These are phyloP conservation scores for Ogataea hybrid DNA, from an alignment of 1,139 yeast genomes.

Conservation along the genomic window DNA sequence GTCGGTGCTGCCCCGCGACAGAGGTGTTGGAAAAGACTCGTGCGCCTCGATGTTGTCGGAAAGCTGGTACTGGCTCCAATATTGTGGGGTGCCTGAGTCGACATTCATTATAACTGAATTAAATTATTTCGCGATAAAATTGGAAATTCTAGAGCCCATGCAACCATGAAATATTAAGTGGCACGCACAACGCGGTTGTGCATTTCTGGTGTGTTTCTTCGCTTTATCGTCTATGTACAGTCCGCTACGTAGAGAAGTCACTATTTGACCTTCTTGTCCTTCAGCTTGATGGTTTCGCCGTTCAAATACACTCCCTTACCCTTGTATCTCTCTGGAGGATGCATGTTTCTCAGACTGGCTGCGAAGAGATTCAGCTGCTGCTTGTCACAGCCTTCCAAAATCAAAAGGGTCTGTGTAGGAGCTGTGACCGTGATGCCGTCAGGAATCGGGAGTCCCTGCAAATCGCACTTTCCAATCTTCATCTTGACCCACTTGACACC, in stretches of 20 bases:
- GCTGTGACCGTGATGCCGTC: slow-evolving; percentile 68
- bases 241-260: background rate
- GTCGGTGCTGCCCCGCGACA: background rate
- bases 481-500: slow-evolving; percentile 64
- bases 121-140: background rate
- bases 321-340: slow-evolving; percentile 98
- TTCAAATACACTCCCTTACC: slow-evolving; percentile 97
- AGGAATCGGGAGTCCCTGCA: slow-evolving; percentile 68
- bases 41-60: background rate
- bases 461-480: slow-evolving; percentile 82
- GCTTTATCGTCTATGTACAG: slow-evolving; percentile 1
- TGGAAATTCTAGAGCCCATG: background rate
- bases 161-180: background rate
- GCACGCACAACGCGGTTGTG: no score
- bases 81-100: slow-evolving; percentile 9
- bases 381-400: slow-evolving; percentile 84
- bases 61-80: slow-evolving; percentile 12
- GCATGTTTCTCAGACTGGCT: slow-evolving; percentile 78
- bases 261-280: slow-evolving; percentile 90
- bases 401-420: slow-evolving; percentile 85
- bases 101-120: slow-evolving; percentile 9
- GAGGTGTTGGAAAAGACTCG: background rate
- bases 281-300: slow-evolving; percentile 84
- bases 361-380: slow-evolving; percentile 89
- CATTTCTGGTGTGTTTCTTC: no score